Evolutionary conservation across 169 alveolate species (phyloP), one percentile per base, ranked within the genome.

Genomic region (Amoebophrya sp.): DNA sequence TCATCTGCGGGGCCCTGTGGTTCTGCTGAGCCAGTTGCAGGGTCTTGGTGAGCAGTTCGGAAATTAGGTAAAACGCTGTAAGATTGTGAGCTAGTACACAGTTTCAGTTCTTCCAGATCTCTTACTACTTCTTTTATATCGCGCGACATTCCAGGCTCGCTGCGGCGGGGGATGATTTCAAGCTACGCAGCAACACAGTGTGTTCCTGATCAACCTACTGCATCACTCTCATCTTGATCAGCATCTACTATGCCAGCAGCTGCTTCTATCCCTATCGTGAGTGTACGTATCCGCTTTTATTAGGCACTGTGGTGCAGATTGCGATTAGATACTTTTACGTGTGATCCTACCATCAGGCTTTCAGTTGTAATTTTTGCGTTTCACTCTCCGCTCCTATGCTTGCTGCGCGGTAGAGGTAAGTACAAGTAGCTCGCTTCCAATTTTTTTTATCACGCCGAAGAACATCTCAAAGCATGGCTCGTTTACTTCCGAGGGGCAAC

Each of bases 141-240:
- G 66, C 66, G 66, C 66, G 66, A 47, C 66, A 12, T 47, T 47
- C 66, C 66, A 47, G 18, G 66, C 66, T 47, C 66, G 66, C 66
- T 47, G 66, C 66, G 66, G 66, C 66, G 66, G 66, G 66, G 66
- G 66, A 47, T 47, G 66, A 47, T 47, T 47, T 47, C 66, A 47
- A 47, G 66, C 66, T 47, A 47, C 66, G 66, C 66, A 47, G 66
- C 66, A 47, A 47, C 66, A 18, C 66, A n/a, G n/a, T n/a, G n/a
- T 47, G 66, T 47, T 47, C 66, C 66, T 47, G 66, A 47, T 47
- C 66, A 47, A 47, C 66, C 7, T 47, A 47, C 66, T 47, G 66
- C 66, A 47, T 47, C 66, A 47, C 18, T 47, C 66, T 47, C 66
- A 47, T 47, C 66, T 7, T 47, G 66, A 47, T 18, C 66, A 47